Conservation (phyloP, 2,329 filamentous ascomycete species). For the Elsinoe ampelina region DNA sequence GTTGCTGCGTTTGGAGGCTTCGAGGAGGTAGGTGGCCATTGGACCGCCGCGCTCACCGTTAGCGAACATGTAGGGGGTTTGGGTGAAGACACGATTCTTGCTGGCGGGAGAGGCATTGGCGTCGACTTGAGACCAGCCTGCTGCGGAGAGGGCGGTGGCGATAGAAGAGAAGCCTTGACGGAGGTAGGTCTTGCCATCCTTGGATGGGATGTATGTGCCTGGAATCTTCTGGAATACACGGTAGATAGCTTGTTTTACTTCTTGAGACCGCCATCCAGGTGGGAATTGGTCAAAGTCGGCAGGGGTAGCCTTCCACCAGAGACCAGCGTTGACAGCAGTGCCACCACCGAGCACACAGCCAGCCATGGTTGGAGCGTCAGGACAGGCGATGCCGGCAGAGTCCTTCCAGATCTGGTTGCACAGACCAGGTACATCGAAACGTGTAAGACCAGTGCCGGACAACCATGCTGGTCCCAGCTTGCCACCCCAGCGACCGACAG, state of each 20-base stretch:
- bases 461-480: constrained; percentile 54
- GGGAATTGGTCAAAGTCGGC: constrained; percentile 67
- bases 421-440: constrained; percentile 62
- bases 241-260: constrained; percentile 51
- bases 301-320: constrained; percentile 49
- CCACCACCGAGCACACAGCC: constrained; percentile 62
- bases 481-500: constrained; percentile 55
- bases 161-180: constrained; percentile 57
- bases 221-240: constrained; percentile 62
- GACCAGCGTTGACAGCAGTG: constrained; percentile 56
- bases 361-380: constrained; percentile 61
- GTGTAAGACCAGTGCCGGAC: constrained; percentile 53
- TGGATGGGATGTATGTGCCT: constrained; percentile 56
- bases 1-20: constrained; percentile 51
- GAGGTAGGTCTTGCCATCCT: constrained; percentile 58
- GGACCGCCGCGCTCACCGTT: constrained; percentile 60
- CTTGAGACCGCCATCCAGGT: constrained; percentile 56
- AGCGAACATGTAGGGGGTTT: constrained; percentile 58
- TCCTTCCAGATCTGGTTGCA: constrained; percentile 59
- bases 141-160: constrained; percentile 46
- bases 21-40: constrained; percentile 60
- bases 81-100: constrained; percentile 58
- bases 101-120: constrained; percentile 50
- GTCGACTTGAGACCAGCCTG: constrained; percentile 55
- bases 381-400: constrained; percentile 54